Evolutionary conservation across 2,329 filamentous ascomycete genomes (phyloP).

Genomic region (Botrytis aclada): DNA sequence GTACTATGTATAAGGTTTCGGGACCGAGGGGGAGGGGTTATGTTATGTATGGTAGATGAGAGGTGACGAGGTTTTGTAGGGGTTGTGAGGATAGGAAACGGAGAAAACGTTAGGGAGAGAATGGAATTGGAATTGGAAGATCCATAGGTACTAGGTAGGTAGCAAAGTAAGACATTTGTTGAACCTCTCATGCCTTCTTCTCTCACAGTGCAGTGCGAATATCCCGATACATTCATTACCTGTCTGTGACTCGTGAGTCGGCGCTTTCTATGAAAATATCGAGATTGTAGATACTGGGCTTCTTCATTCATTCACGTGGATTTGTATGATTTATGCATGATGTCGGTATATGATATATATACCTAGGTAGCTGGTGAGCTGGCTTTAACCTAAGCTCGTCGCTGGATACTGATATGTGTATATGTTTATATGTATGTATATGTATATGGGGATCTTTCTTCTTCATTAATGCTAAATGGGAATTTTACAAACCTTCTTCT

Average conservation of each 20-base stretch:
- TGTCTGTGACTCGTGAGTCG: too few relatives aligned
- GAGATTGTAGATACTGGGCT: not conserved
- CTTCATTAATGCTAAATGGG: not conserved
- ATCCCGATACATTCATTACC: too few relatives aligned
- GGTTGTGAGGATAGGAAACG: too few relatives aligned
- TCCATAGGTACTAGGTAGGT: not conserved
- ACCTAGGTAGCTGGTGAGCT: not conserved
- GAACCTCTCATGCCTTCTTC: not conserved
- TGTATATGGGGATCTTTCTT: not conserved
- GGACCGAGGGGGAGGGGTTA: too few relatives aligned
- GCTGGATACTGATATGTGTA: not conserved
- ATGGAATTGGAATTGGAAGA: not conserved
- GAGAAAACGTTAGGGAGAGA: not conserved
- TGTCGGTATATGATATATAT: not conserved
- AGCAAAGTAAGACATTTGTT: not conserved
- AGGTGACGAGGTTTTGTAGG: too few relatives aligned
- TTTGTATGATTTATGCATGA: not conserved
- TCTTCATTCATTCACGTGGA: not conserved
- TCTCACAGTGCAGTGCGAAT: too few relatives aligned
- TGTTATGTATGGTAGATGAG: too few relatives aligned
- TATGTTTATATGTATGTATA: not conserved
- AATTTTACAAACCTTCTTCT: not conserved
- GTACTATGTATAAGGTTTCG: too few relatives aligned
- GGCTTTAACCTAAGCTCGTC: not conserved
- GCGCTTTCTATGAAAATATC: not conserved